A percentile compares a stretch with the other conserved stretches of the same genome.
These are phyloP conservation scores for Globisporangium cystogenes DNA, from an alignment of 352 stramenopile genomes.

Conservation along the genomic window DNA sequence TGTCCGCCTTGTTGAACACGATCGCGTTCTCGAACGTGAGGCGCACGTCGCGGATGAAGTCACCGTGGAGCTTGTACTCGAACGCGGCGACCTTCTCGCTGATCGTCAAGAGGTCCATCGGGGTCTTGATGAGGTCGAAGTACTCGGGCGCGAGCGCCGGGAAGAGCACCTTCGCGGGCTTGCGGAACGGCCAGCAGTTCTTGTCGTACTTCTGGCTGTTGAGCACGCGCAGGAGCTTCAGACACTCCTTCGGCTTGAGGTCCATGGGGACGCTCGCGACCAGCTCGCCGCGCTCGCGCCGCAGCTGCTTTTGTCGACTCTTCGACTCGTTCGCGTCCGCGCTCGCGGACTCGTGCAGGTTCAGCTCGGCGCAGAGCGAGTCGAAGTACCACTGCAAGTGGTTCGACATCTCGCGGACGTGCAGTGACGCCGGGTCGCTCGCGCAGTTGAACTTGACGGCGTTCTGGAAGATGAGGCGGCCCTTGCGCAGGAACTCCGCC, in stretches of 20 bases:
- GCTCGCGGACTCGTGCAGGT: slow-evolving; percentile 20
- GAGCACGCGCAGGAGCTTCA: slow-evolving; percentile 72
- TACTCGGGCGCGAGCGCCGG: slow-evolving; percentile 67
- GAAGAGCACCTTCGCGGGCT: slow-evolving; percentile 70
- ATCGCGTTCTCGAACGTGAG: slow-evolving; percentile 85
- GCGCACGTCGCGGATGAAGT: slow-evolving; percentile 77
- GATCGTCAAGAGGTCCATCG: slow-evolving; percentile 79
- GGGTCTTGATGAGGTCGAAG: slow-evolving; percentile 76
- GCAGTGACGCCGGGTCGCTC: slow-evolving; percentile 54
- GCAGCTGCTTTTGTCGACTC: slow-evolving; percentile 36
- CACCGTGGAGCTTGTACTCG: slow-evolving; percentile 75
- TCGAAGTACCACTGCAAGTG: slow-evolving; percentile 85
- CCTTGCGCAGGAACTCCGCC: slow-evolving; percentile 65
- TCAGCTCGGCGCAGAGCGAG: slow-evolving; percentile 68
- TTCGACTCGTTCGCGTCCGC: slow-evolving; percentile 2
- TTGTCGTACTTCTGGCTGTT: slow-evolving; percentile 87
- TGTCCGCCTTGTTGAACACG: slow-evolving; percentile 74
- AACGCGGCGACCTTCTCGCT: slow-evolving; percentile 54
- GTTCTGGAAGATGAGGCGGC: slow-evolving; percentile 75
- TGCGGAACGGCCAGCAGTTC: slow-evolving; percentile 83
- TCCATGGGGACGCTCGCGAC: slow-evolving; percentile 58
- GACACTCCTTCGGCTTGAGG: slow-evolving; percentile 76
- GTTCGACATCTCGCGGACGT: slow-evolving; percentile 77
- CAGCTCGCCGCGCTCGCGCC: slow-evolving; percentile 42
- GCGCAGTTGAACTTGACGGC: slow-evolving; percentile 80